Evolutionary conservation across 208 protist genomes (phyloP), one percentile per base, ranked within the genome.

Genomic region (Leishmania lainsoni): DNA sequence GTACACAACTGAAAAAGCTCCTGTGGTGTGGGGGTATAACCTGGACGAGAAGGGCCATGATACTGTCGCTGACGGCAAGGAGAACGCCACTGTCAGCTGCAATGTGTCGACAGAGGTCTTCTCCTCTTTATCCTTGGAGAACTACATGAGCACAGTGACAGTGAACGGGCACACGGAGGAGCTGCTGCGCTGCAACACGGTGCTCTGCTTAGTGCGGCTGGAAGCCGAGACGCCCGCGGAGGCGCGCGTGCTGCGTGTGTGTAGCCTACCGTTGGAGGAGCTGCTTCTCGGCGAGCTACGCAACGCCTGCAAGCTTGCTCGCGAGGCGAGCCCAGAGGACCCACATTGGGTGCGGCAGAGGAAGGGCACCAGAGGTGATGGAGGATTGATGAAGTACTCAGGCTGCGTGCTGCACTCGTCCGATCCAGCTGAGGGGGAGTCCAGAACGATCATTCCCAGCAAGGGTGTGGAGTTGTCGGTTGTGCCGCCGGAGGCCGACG

Each of bases 221-320:
- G 48, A 35, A 14, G 54, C n/a, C 10, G 69, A 29, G 20, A 49
- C 22, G 42, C 1, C 66, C 0, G n/a, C 39, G 29, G 75, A 59
- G 22, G 39, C 70, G 3, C 86, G 89, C 5, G 87, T 85, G 52
- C 81, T 94, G 54, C 76, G 80, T 51, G 81, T 89, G 54, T 80
- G 78, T 32, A 76, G 70, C 2, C 70, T 88, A 48, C 85, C 87
- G 66, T 70, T 91, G 80, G 91, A 94, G 81, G 91, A 94, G 82
- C 81, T 92, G 32, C 84, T 94, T 29, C 81, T 94, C 2, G 86
- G 84, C 9, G 91, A 94, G 83, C 73, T 94, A 59, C 84, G 87
- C 56, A 82, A 92, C 66, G 83, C 86, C 5, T 88, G 91, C 79
- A 89, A 87, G 70, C 76, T 78, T 61, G 91, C 88, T 3, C 86